Base-by-base conservation (phyloP, 495 filamentous ascomycete genomes). In the Lasiosphaeria hispida region DNA sequence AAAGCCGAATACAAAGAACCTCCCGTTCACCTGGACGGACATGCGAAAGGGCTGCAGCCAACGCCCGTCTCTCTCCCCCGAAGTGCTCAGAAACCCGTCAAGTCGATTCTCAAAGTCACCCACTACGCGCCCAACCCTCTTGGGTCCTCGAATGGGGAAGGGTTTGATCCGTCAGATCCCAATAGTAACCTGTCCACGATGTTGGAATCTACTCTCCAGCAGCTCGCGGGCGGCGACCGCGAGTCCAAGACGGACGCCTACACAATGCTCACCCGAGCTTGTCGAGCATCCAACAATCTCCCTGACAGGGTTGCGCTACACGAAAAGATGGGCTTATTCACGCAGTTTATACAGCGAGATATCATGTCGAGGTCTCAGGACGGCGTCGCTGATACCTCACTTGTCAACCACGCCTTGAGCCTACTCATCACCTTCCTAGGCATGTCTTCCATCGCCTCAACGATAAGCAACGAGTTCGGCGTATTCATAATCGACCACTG, bases 61-160 rank as follows among this genome's bases (percentile, higher is more conserved):
- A 77, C 75, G 1, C 74, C 81, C 60, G 67, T 76, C 61, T 68
- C 80, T 61, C 60, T 72, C 30, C 83, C 79, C 4, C 85, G 87
- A 30, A 84, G 80, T 64, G 80, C 86, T 49, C 78, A 77, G 36
- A 90, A 86, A 65, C 83, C 89, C 10, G 63, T 83, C 19, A 96
- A 93, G 65, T 93, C 92, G 2, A 97, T 98, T 54, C 80, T 98
- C 47, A 98, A 97, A 70, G 80, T 75, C 58, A 80, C 75, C 55
- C 76, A 71, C 67, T 73, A 57, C 68, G 77, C 62, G 68, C 74
- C 57, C 65, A 77, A 75, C 66, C 59, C 73, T 45, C 59, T 80
- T 52, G 75, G 76, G 38, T 60, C 74, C 7, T 71, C 70, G 49
- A 71, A 69, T 40, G 62, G 62, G 43, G 57, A 61, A 59, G 60